These are phyloP conservation scores for Leccinum broughii DNA, from an alignment of 768 basidiomycete species.

Conservation along the genomic window DNA sequence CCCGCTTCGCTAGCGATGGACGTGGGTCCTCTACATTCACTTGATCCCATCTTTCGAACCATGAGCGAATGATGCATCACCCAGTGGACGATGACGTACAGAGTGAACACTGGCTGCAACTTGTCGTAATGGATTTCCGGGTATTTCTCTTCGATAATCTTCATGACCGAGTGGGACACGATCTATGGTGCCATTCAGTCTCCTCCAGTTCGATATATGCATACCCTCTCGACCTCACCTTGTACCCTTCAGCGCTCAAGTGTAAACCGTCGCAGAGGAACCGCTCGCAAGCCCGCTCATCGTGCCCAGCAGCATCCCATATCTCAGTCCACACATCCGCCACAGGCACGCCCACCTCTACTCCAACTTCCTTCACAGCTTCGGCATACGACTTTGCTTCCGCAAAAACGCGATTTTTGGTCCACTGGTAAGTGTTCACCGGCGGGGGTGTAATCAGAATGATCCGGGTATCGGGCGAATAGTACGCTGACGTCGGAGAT, in stretches of 20 bases:
- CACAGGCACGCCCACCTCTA: slow-evolving; percentile 53
- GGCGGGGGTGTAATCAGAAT: slow-evolving; percentile 87
- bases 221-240: slow-evolving; percentile 44
- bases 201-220: background rate
- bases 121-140: slow-evolving; percentile 72
- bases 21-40: background rate
- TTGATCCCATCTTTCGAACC: background rate
- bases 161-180: slow-evolving; percentile 63
- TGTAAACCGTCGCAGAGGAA: slow-evolving; percentile 81
- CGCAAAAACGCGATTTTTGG: slow-evolving; percentile 51
- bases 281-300: slow-evolving; percentile 49
- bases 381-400: slow-evolving; percentile 69
- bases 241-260: slow-evolving; percentile 69
- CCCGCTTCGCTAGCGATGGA: background rate
- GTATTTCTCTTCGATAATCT: slow-evolving; percentile 54
- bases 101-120: slow-evolving; percentile 51
- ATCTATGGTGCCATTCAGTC: slow-evolving; percentile 43
- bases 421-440: slow-evolving; percentile 62
- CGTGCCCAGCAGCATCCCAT: slow-evolving; percentile 66
- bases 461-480: slow-evolving; percentile 72
- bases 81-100: background rate
- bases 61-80: background rate
- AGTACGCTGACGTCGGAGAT: slow-evolving; percentile 60
- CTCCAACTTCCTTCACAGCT: slow-evolving; percentile 63
- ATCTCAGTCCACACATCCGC: slow-evolving; percentile 75